Evolutionary conservation across 2,329 filamentous ascomycete genomes (phyloP), one percentile per base, ranked within the genome.

Genomic region (Aspergillus alliaceus): DNA sequence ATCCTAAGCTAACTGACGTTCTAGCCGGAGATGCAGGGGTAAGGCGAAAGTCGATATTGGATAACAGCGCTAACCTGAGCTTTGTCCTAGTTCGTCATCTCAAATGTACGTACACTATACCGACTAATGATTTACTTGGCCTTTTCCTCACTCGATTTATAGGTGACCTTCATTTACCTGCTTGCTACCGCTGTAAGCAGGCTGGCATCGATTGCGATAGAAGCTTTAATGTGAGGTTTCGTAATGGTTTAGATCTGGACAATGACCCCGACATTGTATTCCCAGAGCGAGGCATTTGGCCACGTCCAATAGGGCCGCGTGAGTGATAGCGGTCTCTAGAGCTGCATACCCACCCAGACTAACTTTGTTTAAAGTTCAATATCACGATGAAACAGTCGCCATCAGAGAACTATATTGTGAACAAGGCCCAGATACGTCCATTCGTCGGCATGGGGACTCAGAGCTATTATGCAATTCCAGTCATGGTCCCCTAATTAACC

Each of bases 11-110:
- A 48, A 58, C 49, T 6, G 11, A 22, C 39, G 6, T 15, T 22
- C 9, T 51, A 68, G 66, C 47, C 60, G 62, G 40, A 56, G 66
- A 58, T 69, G 66, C 60, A 63, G 66, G 22, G 42, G 66, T 69
- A 59, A 56, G 62, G 56, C 37, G 18, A 50, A 7, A 7, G 24
- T 32, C 35, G 4, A 44, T 14, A 14, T n/a, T 1, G 14, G 4
- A 24, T 24, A n/a, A 24, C 29, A 44, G 31, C 4, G 25, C 39
- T 27, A 31, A 25, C 22, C 14, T 46, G 25, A 35, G 11, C n/a
- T 8, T 27, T 47, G 3, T 5, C 27, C 8, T 32, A 68, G 66
- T 34, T 25, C 66, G 66, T 2, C 66, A 69, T 58, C 46, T 68
- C 14, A 69, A 59, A 57, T 69, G 66, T 68, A 49, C 15, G 61